These are phyloP conservation scores for Geotrichum fermentans DNA, from an alignment of 1,139 yeast species.

Conservation along the genomic window DNA sequence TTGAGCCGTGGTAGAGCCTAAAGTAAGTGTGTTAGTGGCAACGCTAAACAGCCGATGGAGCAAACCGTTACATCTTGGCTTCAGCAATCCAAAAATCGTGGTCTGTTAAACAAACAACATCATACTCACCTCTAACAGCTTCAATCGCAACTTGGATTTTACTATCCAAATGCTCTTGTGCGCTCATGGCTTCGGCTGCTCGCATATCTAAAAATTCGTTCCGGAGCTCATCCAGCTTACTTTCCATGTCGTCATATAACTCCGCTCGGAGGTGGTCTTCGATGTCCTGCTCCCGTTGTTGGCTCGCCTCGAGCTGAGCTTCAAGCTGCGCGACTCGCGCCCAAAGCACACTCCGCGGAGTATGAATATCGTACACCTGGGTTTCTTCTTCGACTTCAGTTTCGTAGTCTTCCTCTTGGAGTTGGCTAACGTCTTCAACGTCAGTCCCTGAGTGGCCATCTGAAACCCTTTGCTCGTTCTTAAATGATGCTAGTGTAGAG, in stretches of 20 bases:
- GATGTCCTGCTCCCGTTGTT: constrained; percentile 26
- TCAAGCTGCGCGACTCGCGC: constrained; percentile 27
- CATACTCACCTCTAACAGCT: constrained; percentile 2
- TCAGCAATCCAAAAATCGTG: too few relatives aligned
- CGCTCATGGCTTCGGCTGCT: constrained; percentile 25
- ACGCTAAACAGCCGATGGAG: too few relatives aligned
- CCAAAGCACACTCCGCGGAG: background rate
- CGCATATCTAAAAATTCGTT: constrained; percentile 27
- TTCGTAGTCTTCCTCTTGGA: background rate
- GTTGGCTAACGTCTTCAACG: constrained; percentile 13
- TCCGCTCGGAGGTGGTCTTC: constrained; percentile 37
- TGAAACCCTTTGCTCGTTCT: background rate
- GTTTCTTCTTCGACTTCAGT: background rate
- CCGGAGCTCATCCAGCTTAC: constrained; percentile 32
- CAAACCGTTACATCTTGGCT: too few relatives aligned
- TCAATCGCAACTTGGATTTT: constrained; percentile 14
- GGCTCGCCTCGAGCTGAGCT: constrained; percentile 25
- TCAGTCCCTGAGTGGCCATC: constrained; percentile 5
- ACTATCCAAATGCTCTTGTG: constrained; percentile 13
- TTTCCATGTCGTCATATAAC: constrained; percentile 35
- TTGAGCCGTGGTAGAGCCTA: too few relatives aligned
- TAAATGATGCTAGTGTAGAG: constrained; percentile 18
- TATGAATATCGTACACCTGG: background rate
- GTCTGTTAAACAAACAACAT: too few relatives aligned
- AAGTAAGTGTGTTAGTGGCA: too few relatives aligned